Conservation (phyloP, 1,284 basidiomycete genomes). For the Ceratobasidium sp. region DNA sequence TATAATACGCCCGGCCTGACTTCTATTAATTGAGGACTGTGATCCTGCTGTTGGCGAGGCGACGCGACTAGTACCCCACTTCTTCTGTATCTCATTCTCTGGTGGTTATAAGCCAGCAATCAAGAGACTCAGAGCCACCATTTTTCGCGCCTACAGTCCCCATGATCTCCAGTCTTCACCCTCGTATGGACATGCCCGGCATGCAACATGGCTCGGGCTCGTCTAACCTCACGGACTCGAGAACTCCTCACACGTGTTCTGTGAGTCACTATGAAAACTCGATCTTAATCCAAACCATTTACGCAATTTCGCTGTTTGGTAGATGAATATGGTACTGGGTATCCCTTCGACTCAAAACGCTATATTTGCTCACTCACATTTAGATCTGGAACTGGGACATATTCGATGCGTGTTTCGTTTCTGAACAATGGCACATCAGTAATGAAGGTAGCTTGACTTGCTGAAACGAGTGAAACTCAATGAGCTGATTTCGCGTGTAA, state of each 20-base stretch:
- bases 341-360: neutral
- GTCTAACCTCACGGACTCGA: neutral
- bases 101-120: neutral
- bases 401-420: constrained; percentile 30
- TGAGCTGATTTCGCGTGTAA: constrained; percentile 15
- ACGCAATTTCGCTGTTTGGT: neutral
- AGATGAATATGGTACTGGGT: constrained; percentile 36
- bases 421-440: constrained; percentile 33
- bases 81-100: too few relatives aligned
- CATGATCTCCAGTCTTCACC: neutral
- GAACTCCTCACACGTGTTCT: constrained; percentile 1
- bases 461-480: neutral
- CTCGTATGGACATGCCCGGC: neutral
- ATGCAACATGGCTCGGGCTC: neutral
- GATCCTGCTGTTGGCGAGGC: too few relatives aligned
- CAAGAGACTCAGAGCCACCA: neutral
- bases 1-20: too few relatives aligned
- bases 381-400: constrained; percentile 39
- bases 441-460: constrained; percentile 1
- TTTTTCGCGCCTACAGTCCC: neutral
- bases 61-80: too few relatives aligned
- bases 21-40: too few relatives aligned
- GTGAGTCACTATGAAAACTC: neutral
- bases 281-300: neutral
- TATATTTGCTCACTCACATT: neutral